phyloP scores from a whole-genome alignment of 305 asterid genomes.

The Salvia sclarea region DNA sequence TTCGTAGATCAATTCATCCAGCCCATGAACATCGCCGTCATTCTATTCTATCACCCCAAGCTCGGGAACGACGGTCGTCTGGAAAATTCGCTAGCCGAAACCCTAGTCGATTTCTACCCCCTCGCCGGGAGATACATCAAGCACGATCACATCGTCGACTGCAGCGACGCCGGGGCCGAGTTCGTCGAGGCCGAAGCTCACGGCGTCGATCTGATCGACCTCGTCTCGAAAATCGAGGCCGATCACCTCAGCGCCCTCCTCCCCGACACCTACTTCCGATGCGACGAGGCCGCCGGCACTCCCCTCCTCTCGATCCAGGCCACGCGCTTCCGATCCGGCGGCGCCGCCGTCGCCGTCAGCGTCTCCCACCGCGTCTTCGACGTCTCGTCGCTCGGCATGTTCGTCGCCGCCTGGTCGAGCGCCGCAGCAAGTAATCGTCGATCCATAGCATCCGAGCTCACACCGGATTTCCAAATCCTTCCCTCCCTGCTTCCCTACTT shows the following conservation, averaged over 20 bases:
- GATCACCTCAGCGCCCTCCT: not conserved
- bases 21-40: not conserved
- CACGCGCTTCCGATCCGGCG: constrained; percentile 1
- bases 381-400: not conserved
- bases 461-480: too few relatives aligned
- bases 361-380: constrained; percentile 24
- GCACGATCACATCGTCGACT: not conserved
- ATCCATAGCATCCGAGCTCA: too few relatives aligned
- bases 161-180: not conserved
- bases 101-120: not conserved
- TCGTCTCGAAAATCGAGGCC: not conserved
- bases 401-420: too few relatives aligned
- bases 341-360: not conserved
- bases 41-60: not conserved
- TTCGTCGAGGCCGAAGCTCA: not conserved
- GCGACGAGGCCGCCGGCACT: not conserved
- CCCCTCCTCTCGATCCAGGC: constrained; percentile 25
- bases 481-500: too few relatives aligned
- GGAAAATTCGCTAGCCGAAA: not conserved
- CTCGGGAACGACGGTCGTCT: not conserved
- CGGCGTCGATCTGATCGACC: not conserved
- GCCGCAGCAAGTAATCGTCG: too few relatives aligned
- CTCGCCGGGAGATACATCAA: not conserved
- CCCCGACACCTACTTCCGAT: not conserved
- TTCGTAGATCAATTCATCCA: too few relatives aligned